phyloP scores from a whole-genome alignment of 495 filamentous ascomycete genomes.

The Aspergillus biplanus region DNA sequence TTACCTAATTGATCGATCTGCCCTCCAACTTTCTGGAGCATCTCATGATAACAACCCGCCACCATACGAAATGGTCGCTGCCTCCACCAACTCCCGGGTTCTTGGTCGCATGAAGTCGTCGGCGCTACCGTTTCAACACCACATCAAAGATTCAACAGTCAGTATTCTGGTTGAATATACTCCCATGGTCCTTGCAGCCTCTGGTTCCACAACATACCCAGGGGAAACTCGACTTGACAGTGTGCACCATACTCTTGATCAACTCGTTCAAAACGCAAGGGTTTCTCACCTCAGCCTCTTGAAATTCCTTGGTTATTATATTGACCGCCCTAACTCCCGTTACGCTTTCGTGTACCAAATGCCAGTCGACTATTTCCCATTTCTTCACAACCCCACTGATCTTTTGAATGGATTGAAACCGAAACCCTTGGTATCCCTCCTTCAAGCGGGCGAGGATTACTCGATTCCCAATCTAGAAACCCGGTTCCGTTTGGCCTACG shows the following conservation, averaged over 20 bases:
- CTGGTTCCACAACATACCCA: conserved; percentile 32
- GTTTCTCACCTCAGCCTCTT: conserved; percentile 64
- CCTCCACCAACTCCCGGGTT: conserved; percentile 50
- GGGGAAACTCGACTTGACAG: conserved; percentile 40
- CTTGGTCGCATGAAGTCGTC: conserved; percentile 50
- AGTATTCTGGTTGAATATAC: conserved; percentile 52
- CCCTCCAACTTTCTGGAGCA: conserved; percentile 46
- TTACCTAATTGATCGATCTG: conserved; percentile 48
- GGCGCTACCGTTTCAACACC: conserved; percentile 38
- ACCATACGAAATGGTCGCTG: conserved; percentile 50
- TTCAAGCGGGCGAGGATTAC: conserved; percentile 50
- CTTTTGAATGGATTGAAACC: conserved; percentile 45
- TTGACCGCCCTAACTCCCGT: conserved; percentile 75
- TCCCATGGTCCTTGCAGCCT: conserved; percentile 45
- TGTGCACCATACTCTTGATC: conserved; percentile 47
- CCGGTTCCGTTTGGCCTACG: conserved; percentile 81
- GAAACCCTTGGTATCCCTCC: conserved; percentile 51
- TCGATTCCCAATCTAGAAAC: conserved; percentile 68
- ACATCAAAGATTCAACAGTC: conserved; percentile 44
- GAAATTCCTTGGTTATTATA: conserved; percentile 80
- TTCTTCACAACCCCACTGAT: conserved; percentile 49
- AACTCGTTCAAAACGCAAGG: conserved; percentile 56
- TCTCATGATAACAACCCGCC: conserved; percentile 49
- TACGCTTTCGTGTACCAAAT: conserved; percentile 85
- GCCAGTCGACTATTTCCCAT: conserved; percentile 60